Evolutionary conservation across 73 alveolate species (phyloP), one percentile per base, ranked within the genome.

Genomic region (Blepharisma japonicum): DNA sequence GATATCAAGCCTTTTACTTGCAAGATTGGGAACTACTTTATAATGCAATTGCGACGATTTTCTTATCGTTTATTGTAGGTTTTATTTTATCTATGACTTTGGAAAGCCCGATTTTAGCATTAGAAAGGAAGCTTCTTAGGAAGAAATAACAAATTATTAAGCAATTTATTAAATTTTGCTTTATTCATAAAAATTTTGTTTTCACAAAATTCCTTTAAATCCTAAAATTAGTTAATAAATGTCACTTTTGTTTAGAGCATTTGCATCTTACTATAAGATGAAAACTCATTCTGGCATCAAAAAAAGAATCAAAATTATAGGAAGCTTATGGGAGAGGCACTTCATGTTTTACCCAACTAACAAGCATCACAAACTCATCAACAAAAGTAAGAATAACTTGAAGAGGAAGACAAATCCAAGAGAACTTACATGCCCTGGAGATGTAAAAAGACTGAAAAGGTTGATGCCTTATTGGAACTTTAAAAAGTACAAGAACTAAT

Each of bases 241-340:
- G 74, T n/a, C 74, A 9, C 14, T 14, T 61, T 14, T 61, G 50
- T 25, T 61, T 61, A 0, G 74, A 25, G 74, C 74, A 14, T 61
- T 61, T 61, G 74, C 74, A 14, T 61, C 74, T n/a, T 61, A 61
- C 23, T 61, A 61, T 61, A 61, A 61, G 74, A 61, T 61, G 74
- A 61, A 61, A 5, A 61, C 74, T 14, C 74, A 61, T 5, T 61
- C 74, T 61, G 74, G 74, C 14, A n/a, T 61, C 47, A 61, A 61
- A 25, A 61, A 61, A 25, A 61, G 74, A 39, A 25, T 25, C 0
- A 61, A 61, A 61, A 61, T 61, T 61, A 61, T 39, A 14, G 74
- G 74, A 39, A 61, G 47, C 14, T 14, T 61, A 18, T 61, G 74
- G 74, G 74, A 61, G 14, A 61, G 23, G 47, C 74, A 61, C 47